A percentile compares a stretch with the other conserved stretches of the same genome.
Conservation (phyloP, 768 basidiomycete species). For the Lactarius akahatsu region DNA sequence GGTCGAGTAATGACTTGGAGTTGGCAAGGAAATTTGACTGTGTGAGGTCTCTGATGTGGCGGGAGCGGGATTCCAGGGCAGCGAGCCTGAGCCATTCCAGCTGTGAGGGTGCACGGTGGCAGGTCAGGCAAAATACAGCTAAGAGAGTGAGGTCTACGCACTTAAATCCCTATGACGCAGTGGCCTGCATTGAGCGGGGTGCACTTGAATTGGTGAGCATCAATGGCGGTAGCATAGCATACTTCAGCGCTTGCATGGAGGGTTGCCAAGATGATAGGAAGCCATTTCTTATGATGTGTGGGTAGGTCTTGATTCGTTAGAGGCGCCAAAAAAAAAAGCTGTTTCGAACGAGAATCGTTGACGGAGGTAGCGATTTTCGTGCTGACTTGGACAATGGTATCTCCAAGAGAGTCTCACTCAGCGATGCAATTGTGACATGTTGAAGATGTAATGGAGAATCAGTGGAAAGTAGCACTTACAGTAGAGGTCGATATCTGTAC, state of each 20-base stretch:
- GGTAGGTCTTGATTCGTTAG: constrained; percentile 47
- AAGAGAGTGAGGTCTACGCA: constrained; percentile 39
- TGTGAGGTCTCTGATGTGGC: constrained; percentile 36
- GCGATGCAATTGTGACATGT: too few relatives aligned
- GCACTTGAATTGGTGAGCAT: constrained; percentile 53
- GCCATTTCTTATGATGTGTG: constrained; percentile 6
- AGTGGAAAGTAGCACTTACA: too few relatives aligned
- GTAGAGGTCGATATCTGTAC: too few relatives aligned
- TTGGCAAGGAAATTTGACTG: constrained; percentile 60
- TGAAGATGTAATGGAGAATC: too few relatives aligned
- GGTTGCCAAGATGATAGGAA: constrained; percentile 32
- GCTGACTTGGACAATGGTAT: too few relatives aligned
- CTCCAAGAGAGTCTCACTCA: too few relatives aligned
- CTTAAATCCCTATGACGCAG: constrained; percentile 83
- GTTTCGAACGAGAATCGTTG: constrained; percentile 78
- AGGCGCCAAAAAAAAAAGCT: constrained; percentile 82
- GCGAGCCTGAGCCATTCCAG: constrained; percentile 82
- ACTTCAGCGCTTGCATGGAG: constrained; percentile 75
- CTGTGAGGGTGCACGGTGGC: constrained; percentile 38
- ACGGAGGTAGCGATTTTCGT: constrained; percentile 69
- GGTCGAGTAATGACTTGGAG: constrained; percentile 79
- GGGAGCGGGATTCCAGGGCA: constrained; percentile 73
- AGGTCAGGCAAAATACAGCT: neutral
- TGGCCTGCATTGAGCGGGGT: constrained; percentile 86
- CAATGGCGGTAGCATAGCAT: constrained; percentile 74